A percentile compares a stretch with the other conserved stretches of the same genome.
phyloP scores from a whole-genome alignment of 768 basidiomycete genomes.

The Pleurotus sapidus region DNA sequence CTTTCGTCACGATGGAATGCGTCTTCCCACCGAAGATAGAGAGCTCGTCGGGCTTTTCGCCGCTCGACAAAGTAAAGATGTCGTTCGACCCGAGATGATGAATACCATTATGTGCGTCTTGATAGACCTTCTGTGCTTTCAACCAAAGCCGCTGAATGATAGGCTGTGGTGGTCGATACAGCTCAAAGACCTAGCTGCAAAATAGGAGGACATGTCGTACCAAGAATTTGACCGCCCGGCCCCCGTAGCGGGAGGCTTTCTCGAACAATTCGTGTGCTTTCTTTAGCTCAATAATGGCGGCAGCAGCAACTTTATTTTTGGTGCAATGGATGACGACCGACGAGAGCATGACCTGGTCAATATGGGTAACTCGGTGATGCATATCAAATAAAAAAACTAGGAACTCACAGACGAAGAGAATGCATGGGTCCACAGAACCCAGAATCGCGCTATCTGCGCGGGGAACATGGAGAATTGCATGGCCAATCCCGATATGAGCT shows the following conservation, averaged over 20 bases:
- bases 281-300: slow-evolving; percentile 65
- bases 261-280: slow-evolving; percentile 64
- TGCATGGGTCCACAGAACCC: slow-evolving; percentile 72
- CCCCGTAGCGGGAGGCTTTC: slow-evolving; percentile 57
- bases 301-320: slow-evolving; percentile 65
- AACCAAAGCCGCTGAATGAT: slow-evolving; percentile 57
- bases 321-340: slow-evolving; percentile 74
- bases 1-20: slow-evolving; percentile 55
- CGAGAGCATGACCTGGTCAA: slow-evolving; percentile 64
- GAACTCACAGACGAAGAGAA: slow-evolving; percentile 60
- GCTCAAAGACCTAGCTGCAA: neutral
- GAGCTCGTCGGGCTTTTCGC: slow-evolving; percentile 62
- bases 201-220: slow-evolving; percentile 24
- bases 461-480: slow-evolving; percentile 51
- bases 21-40: slow-evolving; percentile 77
- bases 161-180: slow-evolving; percentile 38
- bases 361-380: slow-evolving; percentile 3
- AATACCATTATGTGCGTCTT: slow-evolving; percentile 44
- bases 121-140: slow-evolving; percentile 57
- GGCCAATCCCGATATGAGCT: slow-evolving; percentile 46
- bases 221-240: slow-evolving; percentile 68
- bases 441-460: slow-evolving; percentile 59
- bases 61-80: slow-evolving; percentile 53
- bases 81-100: slow-evolving; percentile 43
- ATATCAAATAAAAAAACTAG: neutral